Evolutionary conservation across 768 basidiomycete species (phyloP).

Genomic region (Boletus huronensis): DNA sequence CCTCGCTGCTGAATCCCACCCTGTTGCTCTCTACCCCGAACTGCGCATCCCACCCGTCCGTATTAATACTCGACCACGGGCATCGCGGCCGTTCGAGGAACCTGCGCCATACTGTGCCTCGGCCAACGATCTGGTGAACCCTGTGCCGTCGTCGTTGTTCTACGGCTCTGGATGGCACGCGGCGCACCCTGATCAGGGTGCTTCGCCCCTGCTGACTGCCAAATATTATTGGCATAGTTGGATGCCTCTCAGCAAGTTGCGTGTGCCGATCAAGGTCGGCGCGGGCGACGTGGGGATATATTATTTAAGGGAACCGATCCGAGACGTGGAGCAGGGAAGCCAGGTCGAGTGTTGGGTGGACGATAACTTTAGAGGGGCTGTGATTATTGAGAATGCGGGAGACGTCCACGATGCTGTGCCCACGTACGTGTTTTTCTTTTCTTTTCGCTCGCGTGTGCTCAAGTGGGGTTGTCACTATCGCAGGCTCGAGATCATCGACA

Average conservation of each 20-base stretch:
- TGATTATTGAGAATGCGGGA: conserved; percentile 73
- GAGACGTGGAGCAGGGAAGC: conserved; percentile 57
- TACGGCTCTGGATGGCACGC: conserved; percentile 90
- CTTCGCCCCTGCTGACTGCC: conserved; percentile 48
- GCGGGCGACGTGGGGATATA: conserved; percentile 94
- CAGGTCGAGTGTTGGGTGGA: conserved; percentile 95
- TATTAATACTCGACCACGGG: conserved; percentile 63
- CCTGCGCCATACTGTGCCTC: conserved; percentile 88
- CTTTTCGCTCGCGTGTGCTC: not conserved
- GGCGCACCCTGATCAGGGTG: conserved; percentile 58
- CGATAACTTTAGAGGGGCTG: conserved; percentile 82
- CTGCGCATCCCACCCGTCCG: conserved; percentile 63
- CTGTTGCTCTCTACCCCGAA: conserved; percentile 28
- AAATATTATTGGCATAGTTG: conserved; percentile 94
- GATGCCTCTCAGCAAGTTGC: conserved; percentile 73
- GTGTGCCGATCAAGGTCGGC: conserved; percentile 79
- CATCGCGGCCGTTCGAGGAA: conserved; percentile 65
- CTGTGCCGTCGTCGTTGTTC: conserved; percentile 90
- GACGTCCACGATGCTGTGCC: conserved; percentile 60
- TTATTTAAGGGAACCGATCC: conserved; percentile 71
- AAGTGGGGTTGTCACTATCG: not conserved
- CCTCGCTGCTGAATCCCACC: conserved; percentile 11
- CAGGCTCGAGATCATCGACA: conserved; percentile 85
- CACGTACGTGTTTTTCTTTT: conserved; percentile 49
- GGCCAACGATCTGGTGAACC: conserved; percentile 98